Evolutionary conservation across 2,329 filamentous ascomycete species (phyloP).

Genomic region (Curvularia verruculosa): DNA sequence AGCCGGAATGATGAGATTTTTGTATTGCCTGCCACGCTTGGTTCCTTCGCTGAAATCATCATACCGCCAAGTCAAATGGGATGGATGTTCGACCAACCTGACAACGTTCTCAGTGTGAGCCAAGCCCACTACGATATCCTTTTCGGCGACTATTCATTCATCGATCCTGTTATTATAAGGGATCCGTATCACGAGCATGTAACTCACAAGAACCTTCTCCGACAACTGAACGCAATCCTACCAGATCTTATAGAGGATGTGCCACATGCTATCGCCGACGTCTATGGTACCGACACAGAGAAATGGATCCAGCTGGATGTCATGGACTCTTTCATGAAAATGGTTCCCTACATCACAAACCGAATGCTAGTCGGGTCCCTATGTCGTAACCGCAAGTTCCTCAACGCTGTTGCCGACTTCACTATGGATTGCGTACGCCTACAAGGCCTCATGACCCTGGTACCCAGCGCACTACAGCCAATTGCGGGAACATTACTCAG

Average conservation of each 20-base stretch:
- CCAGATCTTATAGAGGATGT: slow-evolving; percentile 50
- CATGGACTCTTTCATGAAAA: slow-evolving; percentile 44
- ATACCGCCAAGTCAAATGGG: slow-evolving; percentile 44
- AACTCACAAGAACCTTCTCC: slow-evolving; percentile 50
- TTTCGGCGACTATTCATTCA: slow-evolving; percentile 50
- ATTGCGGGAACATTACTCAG: slow-evolving; percentile 56
- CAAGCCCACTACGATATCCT: slow-evolving; percentile 49
- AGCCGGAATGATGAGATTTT: slow-evolving; percentile 33
- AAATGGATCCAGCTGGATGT: slow-evolving; percentile 48
- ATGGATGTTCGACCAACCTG: slow-evolving; percentile 54
- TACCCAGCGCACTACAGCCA: slow-evolving; percentile 58
- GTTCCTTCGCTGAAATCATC: slow-evolving; percentile 38
- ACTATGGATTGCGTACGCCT: slow-evolving; percentile 55
- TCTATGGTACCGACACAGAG: slow-evolving; percentile 47
- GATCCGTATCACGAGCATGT: slow-evolving; percentile 52
- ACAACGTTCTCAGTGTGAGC: slow-evolving; percentile 46
- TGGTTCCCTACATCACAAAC: slow-evolving; percentile 52
- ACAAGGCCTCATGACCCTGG: slow-evolving; percentile 51
- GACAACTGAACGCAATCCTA: slow-evolving; percentile 48
- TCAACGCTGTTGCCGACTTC: slow-evolving; percentile 58
- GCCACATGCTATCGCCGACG: slow-evolving; percentile 37
- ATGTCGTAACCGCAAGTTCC: slow-evolving; percentile 55
- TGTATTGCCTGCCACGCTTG: slow-evolving; percentile 34
- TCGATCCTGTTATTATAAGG: slow-evolving; percentile 42
- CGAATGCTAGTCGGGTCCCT: slow-evolving; percentile 55